Evolutionary conservation across 164 flowering plant species (phyloP).

Genomic region (Vitis cinerea): DNA sequence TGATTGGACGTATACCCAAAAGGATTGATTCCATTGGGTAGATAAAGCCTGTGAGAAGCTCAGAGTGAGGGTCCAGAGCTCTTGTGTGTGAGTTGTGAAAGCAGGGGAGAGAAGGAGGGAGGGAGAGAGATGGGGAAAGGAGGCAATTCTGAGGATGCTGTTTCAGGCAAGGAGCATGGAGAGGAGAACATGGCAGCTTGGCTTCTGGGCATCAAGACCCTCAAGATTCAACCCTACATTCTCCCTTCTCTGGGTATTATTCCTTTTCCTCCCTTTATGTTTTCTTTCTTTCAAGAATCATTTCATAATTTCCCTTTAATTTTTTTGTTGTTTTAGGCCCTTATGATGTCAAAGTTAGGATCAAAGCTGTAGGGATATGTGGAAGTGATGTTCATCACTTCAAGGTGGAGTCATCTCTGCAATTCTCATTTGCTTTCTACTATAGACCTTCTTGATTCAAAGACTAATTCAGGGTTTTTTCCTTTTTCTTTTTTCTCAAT

Average conservation of each 20-base stretch:
- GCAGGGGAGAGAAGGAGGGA: background rate
- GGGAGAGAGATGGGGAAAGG: constrained; percentile 34
- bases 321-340: constrained; percentile 28
- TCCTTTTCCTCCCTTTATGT: background rate
- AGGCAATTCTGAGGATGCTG: constrained; percentile 10
- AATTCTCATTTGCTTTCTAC: too few species aligned
- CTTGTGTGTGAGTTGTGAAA: too few species aligned
- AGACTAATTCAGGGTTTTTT: too few species aligned
- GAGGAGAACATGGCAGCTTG: constrained; percentile 69
- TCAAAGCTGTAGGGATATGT: constrained; percentile 74
- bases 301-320: too few species aligned
- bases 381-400: constrained; percentile 70
- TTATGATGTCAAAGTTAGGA: constrained; percentile 49
- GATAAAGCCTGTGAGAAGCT: background rate
- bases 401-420: constrained; percentile 26
- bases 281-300: background rate
- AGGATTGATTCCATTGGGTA: too few species aligned
- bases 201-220: constrained; percentile 14
- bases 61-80: too few species aligned
- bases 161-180: constrained; percentile 10
- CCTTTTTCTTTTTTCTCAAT: background rate
- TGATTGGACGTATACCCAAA: too few species aligned
- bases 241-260: constrained; percentile 63
- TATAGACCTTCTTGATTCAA: too few species aligned
- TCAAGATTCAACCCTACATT: constrained; percentile 64